Conservation (phyloP, 345 rosid genomes). For the rapeseed (Brassica napus) region Da-Ae NC_063441.1:22910001-22910500, state of each 20-base stretch:
- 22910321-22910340: not conserved
- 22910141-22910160: not conserved
- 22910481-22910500: too few species aligned
- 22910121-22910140: not conserved
- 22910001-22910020: conserved; percentile 84
- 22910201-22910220: too few species aligned
- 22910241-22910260: not conserved
- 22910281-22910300: too few species aligned
- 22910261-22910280: not conserved
- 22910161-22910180: not conserved
- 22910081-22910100: not conserved
- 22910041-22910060: conserved; percentile 45
- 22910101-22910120: not conserved
- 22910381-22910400: conserved; percentile 63
- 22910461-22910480: not conserved
- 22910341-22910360: conserved; percentile 54
- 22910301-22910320: too few species aligned
- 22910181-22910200: not conserved
- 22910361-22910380: conserved; percentile 52
- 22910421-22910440: not conserved
- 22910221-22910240: too few species aligned
- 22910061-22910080: not conserved
- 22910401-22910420: conserved; percentile 90
- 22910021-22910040: conserved; percentile 58
- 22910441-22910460: not conserved